Evolutionary conservation across 768 basidiomycete genomes (phyloP).

Genomic region (Suillus occidentalis): DNA sequence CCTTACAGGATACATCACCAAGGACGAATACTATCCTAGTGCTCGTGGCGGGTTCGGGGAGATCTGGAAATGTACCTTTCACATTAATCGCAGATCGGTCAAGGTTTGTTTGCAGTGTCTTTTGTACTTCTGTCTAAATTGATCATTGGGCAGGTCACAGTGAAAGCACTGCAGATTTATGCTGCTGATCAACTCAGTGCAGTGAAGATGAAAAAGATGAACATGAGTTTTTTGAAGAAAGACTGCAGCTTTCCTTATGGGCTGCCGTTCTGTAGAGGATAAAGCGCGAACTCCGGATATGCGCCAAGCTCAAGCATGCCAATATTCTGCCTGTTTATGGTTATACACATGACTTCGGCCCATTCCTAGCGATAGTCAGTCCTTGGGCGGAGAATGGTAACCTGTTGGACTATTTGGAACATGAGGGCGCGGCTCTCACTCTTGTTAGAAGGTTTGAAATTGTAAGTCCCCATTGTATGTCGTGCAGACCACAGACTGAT

Average conservation of each 20-base stretch:
- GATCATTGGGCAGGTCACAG: neutral
- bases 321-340: conserved; percentile 22
- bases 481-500: neutral
- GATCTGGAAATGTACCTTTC: conserved; percentile 2
- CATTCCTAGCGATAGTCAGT: conserved; percentile 21
- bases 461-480: conserved; percentile 7
- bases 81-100: neutral
- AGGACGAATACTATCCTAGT: neutral
- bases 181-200: too few species aligned
- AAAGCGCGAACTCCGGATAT: conserved; percentile 21
- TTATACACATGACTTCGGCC: conserved; percentile 19
- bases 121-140: neutral
- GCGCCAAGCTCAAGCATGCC: conserved; percentile 17
- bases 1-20: neutral
- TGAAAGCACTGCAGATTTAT: neutral
- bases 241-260: neutral
- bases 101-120: neutral
- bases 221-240: neutral
- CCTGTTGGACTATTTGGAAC: conserved; percentile 19
- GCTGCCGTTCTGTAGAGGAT: conserved; percentile 10
- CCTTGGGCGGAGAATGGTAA: conserved; percentile 27
- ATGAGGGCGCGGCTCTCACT: neutral
- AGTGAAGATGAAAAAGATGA: neutral
- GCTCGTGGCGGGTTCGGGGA: conserved; percentile 5
- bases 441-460: conserved; percentile 7